Base-by-base conservation (phyloP, 495 filamentous ascomycete genomes). In the Tuber borchii region DNA sequence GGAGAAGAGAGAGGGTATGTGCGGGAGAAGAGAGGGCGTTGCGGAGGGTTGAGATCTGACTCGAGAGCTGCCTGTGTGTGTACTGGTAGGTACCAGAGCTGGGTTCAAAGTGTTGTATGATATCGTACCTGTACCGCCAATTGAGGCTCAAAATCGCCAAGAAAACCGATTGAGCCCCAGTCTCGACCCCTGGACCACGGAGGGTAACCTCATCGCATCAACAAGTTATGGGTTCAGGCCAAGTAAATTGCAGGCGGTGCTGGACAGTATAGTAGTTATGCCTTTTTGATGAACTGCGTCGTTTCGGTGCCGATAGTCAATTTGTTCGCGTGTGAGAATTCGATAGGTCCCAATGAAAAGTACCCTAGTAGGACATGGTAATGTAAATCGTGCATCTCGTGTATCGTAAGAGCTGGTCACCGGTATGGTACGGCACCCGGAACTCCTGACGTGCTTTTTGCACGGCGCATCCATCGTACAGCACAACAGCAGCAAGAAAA, bases 71-170 rank as follows among this genome's bases (percentile, higher is more conserved):
- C 26, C 34, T 34, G 56, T 65, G 56, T 43, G 10, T 43, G 42
- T 17, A 65, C 6, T 34, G 31, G n/a, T 16, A 34, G 56, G 56
- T 17, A 31, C 14, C 56, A 34, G 56, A 2, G 14, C 26, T 34
- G 56, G 26, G 56, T 34, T 65, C 19, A 65, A 26, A 14, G 56
- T 34, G 26, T 65, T 34, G 56, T 6, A n/a, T n/a, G n/a, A n/a
- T n/a, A 40, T 6, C 39, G 39, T 40, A 40, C 39, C 39, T 40
- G 39, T 65, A 16, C 26, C 12, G 26, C 56, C 26, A 19, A 34
- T 34, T 65, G 56, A 65, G 56, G 56, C 56, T 65, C 56, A 65
- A 65, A 34, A 2, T 65, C 31, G 56, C 56, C 56, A 65, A 65
- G 56, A 31, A 16, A 65, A 65, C 5, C 0, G 14, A 65, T 65